phyloP scores from a whole-genome alignment of 2,329 filamentous ascomycete species.

The Microsporum audouinii region DNA sequence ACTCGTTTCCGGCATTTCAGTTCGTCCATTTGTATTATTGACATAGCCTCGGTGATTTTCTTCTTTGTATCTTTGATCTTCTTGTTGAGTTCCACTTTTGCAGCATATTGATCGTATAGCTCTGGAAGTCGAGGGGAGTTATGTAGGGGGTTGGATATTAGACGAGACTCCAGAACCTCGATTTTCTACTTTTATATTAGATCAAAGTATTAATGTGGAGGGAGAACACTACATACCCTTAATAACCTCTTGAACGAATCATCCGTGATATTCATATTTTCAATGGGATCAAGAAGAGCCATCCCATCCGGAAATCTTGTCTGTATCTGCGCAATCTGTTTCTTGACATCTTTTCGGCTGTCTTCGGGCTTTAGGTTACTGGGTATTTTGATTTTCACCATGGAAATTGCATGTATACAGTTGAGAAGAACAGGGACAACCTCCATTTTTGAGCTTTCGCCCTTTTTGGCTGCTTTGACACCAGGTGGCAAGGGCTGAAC shows the following conservation, averaged over 20 bases:
- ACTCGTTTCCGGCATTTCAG: constrained; percentile 93
- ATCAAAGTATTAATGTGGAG: constrained; percentile 9
- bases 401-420: constrained; percentile 72
- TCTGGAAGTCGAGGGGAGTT: constrained; percentile 73
- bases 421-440: constrained; percentile 77
- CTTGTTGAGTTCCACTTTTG: constrained; percentile 62
- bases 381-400: constrained; percentile 72
- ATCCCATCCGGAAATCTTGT: constrained; percentile 86
- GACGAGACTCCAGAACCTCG: constrained; percentile 82
- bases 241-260: constrained; percentile 88
- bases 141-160: constrained; percentile 82
- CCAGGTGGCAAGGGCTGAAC: constrained; percentile 55
- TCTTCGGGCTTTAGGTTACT: constrained; percentile 58
- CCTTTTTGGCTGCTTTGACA: constrained; percentile 48
- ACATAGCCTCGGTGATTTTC: constrained; percentile 71
- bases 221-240: constrained; percentile 35
- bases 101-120: constrained; percentile 76
- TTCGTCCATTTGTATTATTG: constrained; percentile 87
- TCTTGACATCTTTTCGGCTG: constrained; percentile 58
- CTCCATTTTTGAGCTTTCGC: constrained; percentile 60
- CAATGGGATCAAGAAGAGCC: constrained; percentile 78
- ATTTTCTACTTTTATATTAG: constrained; percentile 57
- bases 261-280: constrained; percentile 91
- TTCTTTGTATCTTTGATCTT: constrained; percentile 85
- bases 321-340: constrained; percentile 64